phyloP scores from a whole-genome alignment of 768 basidiomycete genomes.

The Ephemerocybe angulata region DNA sequence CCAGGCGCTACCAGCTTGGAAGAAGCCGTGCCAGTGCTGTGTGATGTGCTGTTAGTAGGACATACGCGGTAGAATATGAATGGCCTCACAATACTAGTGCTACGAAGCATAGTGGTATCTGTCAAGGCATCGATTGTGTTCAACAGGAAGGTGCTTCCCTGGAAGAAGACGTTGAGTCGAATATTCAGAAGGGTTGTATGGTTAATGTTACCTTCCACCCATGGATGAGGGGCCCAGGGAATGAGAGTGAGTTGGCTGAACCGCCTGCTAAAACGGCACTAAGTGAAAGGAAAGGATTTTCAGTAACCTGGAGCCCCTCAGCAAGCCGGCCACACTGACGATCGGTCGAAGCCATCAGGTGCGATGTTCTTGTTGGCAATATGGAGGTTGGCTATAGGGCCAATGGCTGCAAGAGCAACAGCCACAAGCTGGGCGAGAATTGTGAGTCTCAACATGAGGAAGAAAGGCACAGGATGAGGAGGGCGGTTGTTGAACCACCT shows the following conservation, averaged over 20 bases:
- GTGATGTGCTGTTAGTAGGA: not conserved
- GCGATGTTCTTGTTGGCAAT: conserved; percentile 41
- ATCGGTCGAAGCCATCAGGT: conserved; percentile 44
- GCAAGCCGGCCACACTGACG: conserved; percentile 1
- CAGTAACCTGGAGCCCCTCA: not conserved
- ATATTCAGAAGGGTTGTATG: not conserved
- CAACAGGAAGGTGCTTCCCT: conserved; percentile 42
- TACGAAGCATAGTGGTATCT: conserved; percentile 46
- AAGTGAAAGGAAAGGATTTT: not conserved
- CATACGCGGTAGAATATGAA: not conserved
- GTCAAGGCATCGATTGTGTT: conserved; percentile 45
- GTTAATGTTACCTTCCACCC: not conserved
- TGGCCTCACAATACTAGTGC: conserved; percentile 46
- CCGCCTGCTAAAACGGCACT: conserved; percentile 8
- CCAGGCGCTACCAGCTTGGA: conserved; percentile 33
- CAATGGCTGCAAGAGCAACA: conserved; percentile 20
- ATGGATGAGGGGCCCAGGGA: conserved; percentile 15
- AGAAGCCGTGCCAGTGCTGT: conserved; percentile 47
- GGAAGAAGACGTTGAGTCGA: not conserved
- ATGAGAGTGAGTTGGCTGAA: conserved; percentile 7
- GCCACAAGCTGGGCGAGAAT: conserved; percentile 2
- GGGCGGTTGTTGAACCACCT: too few species aligned
- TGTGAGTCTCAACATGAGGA: not conserved
- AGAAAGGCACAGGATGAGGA: conserved; percentile 2
- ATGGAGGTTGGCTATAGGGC: conserved; percentile 30